These are phyloP conservation scores for Pythium pectinolyticum DNA, from an alignment of 352 stramenopile genomes.

Conservation along the genomic window DNA sequence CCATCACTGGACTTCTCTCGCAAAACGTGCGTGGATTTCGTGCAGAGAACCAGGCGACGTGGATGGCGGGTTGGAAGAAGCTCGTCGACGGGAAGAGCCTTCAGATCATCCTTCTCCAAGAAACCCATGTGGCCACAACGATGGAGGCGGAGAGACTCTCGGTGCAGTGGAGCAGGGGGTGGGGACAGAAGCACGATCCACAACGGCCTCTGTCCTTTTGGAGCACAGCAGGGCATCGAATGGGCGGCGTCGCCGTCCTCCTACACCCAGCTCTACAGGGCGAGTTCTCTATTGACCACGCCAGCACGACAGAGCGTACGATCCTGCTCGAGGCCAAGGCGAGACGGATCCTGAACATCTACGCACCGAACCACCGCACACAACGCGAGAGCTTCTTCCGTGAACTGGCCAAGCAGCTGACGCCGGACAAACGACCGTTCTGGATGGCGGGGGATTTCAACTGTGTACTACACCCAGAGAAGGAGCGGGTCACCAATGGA, in stretches of 20 bases:
- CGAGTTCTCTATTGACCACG: not conserved
- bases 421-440: not conserved
- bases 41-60: not conserved
- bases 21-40: conserved; percentile 8
- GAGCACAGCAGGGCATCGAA: not conserved
- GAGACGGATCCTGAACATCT: not conserved
- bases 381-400: not conserved
- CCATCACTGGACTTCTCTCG: not conserved
- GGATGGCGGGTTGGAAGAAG: not conserved
- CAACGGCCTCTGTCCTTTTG: not conserved
- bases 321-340: not conserved
- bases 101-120: not conserved
- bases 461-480: not conserved
- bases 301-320: not conserved
- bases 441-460: not conserved
- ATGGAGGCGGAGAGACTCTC: not conserved
- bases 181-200: not conserved
- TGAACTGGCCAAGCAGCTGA: not conserved
- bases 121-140: not conserved
- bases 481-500: not conserved
- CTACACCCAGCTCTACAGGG: not conserved
- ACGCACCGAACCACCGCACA: not conserved
- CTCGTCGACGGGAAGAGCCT: not conserved
- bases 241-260: not conserved
- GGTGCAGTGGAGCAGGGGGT: not conserved